Percentiles rank a stretch among this genome's conserved stretches.
Evolutionary conservation across 768 basidiomycete genomes (phyloP).

Genomic region (Termitomyces sp.): DNA sequence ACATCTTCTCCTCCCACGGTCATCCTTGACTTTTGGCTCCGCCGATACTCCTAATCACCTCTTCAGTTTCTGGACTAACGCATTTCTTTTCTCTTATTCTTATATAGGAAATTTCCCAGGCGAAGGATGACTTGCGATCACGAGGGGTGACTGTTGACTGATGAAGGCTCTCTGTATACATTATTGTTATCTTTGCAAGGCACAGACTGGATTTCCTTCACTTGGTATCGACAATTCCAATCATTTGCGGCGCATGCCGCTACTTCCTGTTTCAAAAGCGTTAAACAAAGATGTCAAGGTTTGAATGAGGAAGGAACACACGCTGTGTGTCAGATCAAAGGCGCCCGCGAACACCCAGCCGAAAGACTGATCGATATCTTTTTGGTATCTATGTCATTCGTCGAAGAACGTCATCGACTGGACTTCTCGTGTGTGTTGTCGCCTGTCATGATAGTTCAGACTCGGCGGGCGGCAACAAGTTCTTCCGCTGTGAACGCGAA

Average conservation of each 20-base stretch:
- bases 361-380: neutral
- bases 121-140: conserved; percentile 50
- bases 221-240: neutral
- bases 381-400: neutral
- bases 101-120: conserved; percentile 51
- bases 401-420: neutral
- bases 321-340: neutral
- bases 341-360: neutral
- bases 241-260: neutral
- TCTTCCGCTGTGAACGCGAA: neutral
- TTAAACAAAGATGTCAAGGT: neutral
- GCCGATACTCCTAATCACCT: neutral
- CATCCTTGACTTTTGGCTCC: neutral
- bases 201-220: neutral
- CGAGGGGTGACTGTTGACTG: conserved; percentile 60
- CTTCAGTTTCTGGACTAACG: conserved; percentile 3
- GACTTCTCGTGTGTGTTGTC: neutral
- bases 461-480: neutral
- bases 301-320: neutral
- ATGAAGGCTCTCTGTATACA: conserved; percentile 1
- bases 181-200: neutral
- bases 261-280: neutral
- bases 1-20: conserved; percentile 1
- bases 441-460: neutral
- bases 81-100: conserved; percentile 7